phyloP scores from a whole-genome alignment of 768 basidiomycete genomes.

The Russula sp. region DNA sequence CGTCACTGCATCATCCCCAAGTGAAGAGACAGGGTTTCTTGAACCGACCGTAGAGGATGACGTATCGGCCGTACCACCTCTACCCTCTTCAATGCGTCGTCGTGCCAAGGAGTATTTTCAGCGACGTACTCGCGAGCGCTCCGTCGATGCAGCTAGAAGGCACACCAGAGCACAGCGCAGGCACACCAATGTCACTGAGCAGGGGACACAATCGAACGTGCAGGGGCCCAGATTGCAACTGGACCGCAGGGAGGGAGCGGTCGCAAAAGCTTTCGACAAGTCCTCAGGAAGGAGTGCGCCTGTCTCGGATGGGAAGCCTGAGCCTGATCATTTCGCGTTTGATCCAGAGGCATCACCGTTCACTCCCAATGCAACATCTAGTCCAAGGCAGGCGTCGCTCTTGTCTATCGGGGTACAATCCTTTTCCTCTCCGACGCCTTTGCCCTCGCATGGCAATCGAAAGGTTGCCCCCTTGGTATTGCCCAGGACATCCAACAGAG shows the following conservation, averaged over 20 bases:
- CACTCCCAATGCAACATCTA: constrained; percentile 20
- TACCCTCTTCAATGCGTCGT: constrained; percentile 16
- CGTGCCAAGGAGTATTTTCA: constrained; percentile 20
- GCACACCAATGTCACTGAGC: background rate
- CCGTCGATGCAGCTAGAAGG: constrained; percentile 3
- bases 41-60: background rate
- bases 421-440: constrained; percentile 12
- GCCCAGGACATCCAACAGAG: background rate
- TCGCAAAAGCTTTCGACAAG: background rate
- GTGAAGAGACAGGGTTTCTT: background rate
- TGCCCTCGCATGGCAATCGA: constrained; percentile 12
- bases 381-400: constrained; percentile 11
- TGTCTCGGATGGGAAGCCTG: background rate
- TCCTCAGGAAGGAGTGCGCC: background rate
- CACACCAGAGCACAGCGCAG: background rate
- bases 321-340: constrained; percentile 10
- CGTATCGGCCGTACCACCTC: constrained; percentile 1
- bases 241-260: background rate
- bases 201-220: background rate
- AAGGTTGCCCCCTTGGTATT: constrained; percentile 5
- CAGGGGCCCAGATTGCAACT: background rate
- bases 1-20: background rate
- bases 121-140: constrained; percentile 19
- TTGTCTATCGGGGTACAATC: constrained; percentile 5
- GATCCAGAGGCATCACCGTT: constrained; percentile 17